These are phyloP conservation scores for Verticillium albo-atrum DNA, from an alignment of 2,329 filamentous ascomycete genomes.

Conservation along the genomic window DNA sequence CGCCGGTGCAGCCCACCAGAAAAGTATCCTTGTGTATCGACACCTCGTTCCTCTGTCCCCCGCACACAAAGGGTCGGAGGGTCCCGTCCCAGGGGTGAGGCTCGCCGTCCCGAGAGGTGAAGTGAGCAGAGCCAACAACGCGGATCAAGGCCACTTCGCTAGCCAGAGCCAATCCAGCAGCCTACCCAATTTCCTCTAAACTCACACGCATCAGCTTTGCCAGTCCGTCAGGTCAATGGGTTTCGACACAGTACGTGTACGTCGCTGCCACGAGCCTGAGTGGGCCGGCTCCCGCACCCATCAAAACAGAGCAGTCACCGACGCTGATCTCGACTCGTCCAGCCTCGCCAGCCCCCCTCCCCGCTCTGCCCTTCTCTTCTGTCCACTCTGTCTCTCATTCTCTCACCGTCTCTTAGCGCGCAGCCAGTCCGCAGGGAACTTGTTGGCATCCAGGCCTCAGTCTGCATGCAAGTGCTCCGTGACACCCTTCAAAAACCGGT, in stretches of 20 bases:
- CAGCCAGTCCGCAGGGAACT: slow-evolving; percentile 5
- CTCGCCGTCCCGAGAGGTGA: too few species aligned
- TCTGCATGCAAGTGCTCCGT: slow-evolving; percentile 12
- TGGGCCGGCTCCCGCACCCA: neutral
- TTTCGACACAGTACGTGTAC: neutral
- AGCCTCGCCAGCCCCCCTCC: neutral
- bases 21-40: too few species aligned
- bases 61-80: too few species aligned
- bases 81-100: too few species aligned
- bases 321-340: neutral
- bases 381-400: neutral
- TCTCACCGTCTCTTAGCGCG: slow-evolving; percentile 8
- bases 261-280: neutral
- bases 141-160: too few species aligned
- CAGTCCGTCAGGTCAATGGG: neutral
- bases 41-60: too few species aligned
- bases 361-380: neutral
- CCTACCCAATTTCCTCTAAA: neutral
- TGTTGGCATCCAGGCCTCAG: slow-evolving; percentile 8
- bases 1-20: neutral
- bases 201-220: neutral
- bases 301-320: neutral
- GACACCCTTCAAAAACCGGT: slow-evolving; percentile 10
- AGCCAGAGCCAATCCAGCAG: neutral
- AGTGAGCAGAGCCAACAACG: too few species aligned